Base-by-base conservation (phyloP, 1,284 basidiomycete genomes). In the Microbotryum saponariae region DNA sequence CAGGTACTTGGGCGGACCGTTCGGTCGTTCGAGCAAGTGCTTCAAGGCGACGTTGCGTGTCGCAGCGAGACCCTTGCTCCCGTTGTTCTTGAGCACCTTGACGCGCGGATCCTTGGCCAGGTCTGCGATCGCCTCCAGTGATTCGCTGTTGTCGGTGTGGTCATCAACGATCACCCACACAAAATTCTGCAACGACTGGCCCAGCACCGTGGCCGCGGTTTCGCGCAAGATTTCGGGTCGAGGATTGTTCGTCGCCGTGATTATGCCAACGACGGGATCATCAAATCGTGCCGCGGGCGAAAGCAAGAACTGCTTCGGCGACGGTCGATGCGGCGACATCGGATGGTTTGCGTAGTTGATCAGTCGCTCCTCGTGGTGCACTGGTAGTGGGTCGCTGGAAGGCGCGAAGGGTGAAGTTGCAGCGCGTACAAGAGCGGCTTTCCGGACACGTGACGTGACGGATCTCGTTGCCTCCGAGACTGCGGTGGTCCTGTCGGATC, bases 91-190 rank as follows among this genome's bases (percentile, higher is more conserved):
- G 37, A 69, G n/a, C 25, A 69, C 18, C 29, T 21, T 37, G 7
- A 69, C 62, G n/a, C 68, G 53, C 21, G 66, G 65, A 54, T 69
- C 68, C 25, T 48, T 47, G 4, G 54, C 61, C 20, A 62, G 31
- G 3, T 59, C 27, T 8, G 25, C 21, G 16, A 69, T 25, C 4
- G 55, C 10, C 2, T 29, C 59, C 18, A 61, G 48, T 44, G 61
- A 61, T 5, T 23, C 31, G 12, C 48, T 20, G n/a, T 58, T 23
- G 21, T 33, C 49, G 51, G 68, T 59, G 49, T 67, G 68, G 55
- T 69, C 68, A 55, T 65, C 57, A 53, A 67, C 61, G 49, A 69
- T 69, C 51, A 67, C 46, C 68, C 68, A 69, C 25, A 57, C 61
- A 42, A 65, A 64, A 51, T 67, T 65, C 51, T 67, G 68, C n/a